Conservation (phyloP, 441 rosid species). For the Pelargonium australe region DNA sequence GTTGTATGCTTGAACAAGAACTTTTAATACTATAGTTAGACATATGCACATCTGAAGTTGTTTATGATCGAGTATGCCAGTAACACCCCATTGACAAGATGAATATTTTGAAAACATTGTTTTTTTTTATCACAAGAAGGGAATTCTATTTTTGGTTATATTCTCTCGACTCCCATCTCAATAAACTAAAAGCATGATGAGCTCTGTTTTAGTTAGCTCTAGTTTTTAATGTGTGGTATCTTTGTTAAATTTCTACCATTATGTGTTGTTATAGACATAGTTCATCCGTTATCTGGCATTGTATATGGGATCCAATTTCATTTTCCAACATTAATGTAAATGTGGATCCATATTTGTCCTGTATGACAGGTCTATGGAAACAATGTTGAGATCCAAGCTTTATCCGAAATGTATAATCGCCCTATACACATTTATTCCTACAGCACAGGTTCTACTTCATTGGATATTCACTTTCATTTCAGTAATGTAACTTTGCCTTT, state of each 20-base stretch:
- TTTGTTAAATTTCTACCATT: not conserved
- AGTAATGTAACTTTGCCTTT: slow-evolving; percentile 4
- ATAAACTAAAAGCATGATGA: not conserved
- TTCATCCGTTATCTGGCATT: not conserved
- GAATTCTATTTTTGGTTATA: no score
- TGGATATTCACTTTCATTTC: not conserved
- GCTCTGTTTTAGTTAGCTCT: not conserved
- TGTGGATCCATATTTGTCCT: not conserved
- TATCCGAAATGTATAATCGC: slow-evolving; percentile 90
- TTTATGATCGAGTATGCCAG: no score
- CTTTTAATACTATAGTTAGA: no score
- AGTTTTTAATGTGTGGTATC: not conserved
- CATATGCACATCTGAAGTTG: no score
- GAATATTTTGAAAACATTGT: no score
- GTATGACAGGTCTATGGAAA: slow-evolving; percentile 81
- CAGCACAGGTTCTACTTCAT: slow-evolving; percentile 51
- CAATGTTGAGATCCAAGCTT: slow-evolving; percentile 89
- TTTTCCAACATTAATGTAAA: not conserved
- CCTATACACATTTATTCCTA: slow-evolving; percentile 94
- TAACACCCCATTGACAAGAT: no score
- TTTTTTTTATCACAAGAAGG: no score
- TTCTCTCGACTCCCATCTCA: no score
- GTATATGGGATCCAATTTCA: not conserved
- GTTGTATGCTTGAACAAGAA: no score
- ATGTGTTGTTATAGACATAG: not conserved